Evolutionary conservation across 305 asterid species (phyloP).

Genomic region (Fraxinus latifolia): DNA sequence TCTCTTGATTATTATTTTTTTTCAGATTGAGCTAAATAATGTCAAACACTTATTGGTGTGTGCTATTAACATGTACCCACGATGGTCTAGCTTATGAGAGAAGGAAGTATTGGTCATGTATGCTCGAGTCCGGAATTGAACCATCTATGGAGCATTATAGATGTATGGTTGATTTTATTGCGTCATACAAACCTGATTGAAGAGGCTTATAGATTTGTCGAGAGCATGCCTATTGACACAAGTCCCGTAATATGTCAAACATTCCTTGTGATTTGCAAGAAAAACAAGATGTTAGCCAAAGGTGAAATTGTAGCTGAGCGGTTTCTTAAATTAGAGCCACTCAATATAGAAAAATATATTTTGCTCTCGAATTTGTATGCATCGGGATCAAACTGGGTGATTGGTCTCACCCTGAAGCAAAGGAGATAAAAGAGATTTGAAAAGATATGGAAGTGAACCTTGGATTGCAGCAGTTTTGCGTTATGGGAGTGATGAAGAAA

Average conservation of each 20-base stretch:
- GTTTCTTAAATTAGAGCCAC: constrained; percentile 58
- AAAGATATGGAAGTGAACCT: constrained; percentile 42
- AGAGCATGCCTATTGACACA: constrained; percentile 48
- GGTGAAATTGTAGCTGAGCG: constrained; percentile 47
- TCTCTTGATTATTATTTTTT: background rate
- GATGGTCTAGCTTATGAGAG: constrained; percentile 59
- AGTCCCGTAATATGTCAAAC: constrained; percentile 61
- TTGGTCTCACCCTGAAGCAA: constrained; percentile 18
- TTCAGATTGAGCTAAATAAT: constrained; percentile 41
- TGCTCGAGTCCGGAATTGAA: constrained; percentile 48
- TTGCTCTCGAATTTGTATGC: constrained; percentile 39
- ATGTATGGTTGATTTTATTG: constrained; percentile 42
- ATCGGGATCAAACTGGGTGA: constrained; percentile 39
- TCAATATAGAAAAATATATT: constrained; percentile 35
- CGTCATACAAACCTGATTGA: constrained; percentile 51
- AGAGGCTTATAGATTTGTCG: constrained; percentile 46
- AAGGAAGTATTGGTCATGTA: constrained; percentile 38
- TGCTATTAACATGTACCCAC: constrained; percentile 52
- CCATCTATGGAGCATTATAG: constrained; percentile 60
- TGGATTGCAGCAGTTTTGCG: constrained; percentile 23
- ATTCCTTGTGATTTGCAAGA: constrained; percentile 42
- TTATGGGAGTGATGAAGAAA: constrained; percentile 25
- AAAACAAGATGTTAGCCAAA: constrained; percentile 39
- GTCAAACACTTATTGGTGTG: constrained; percentile 55
- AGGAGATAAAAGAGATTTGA: constrained; percentile 17